Evolutionary conservation across 768 basidiomycete species (phyloP).

Genomic region (Lactarius hatsudake): DNA sequence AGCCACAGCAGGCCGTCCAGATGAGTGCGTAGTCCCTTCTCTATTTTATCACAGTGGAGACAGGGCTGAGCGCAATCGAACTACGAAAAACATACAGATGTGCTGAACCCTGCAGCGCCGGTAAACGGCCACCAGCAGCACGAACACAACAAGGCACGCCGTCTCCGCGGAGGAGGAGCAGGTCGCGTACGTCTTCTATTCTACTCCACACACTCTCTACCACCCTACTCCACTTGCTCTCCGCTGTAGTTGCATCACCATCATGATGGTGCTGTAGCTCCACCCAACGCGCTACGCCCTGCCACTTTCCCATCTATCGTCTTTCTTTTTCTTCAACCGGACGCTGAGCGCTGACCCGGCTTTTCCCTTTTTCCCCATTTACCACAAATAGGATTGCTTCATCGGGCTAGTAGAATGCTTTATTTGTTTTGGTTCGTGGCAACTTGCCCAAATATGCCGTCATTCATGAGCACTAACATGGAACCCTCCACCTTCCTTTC

Average conservation of each 20-base stretch:
- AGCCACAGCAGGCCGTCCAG: constrained; percentile 57
- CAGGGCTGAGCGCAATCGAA: background rate
- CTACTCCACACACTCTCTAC: background rate
- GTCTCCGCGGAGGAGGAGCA: constrained; percentile 70
- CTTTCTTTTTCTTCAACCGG: background rate
- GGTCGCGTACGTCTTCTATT: constrained; percentile 30
- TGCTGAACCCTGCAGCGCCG: constrained; percentile 45
- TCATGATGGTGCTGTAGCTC: background rate
- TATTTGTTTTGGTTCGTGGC: constrained; percentile 59
- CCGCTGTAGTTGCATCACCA: background rate
- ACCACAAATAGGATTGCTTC: constrained; percentile 56
- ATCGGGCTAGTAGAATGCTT: constrained; percentile 60
- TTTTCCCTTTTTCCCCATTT: background rate
- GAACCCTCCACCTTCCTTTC: no score
- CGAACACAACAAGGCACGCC: constrained; percentile 50
- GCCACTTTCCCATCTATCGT: background rate
- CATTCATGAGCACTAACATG: background rate
- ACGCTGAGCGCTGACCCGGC: constrained; percentile 6
- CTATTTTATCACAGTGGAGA: background rate
- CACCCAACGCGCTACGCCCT: background rate
- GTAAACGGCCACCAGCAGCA: constrained; percentile 35
- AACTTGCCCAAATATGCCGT: background rate
- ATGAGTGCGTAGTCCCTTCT: constrained; percentile 52
- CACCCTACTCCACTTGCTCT: background rate
- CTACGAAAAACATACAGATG: constrained; percentile 35